Evolutionary conservation across 2,329 filamentous ascomycete genomes (phyloP), one percentile per base, ranked within the genome.

Genomic region (Chaetomiaceae sp.): DNA sequence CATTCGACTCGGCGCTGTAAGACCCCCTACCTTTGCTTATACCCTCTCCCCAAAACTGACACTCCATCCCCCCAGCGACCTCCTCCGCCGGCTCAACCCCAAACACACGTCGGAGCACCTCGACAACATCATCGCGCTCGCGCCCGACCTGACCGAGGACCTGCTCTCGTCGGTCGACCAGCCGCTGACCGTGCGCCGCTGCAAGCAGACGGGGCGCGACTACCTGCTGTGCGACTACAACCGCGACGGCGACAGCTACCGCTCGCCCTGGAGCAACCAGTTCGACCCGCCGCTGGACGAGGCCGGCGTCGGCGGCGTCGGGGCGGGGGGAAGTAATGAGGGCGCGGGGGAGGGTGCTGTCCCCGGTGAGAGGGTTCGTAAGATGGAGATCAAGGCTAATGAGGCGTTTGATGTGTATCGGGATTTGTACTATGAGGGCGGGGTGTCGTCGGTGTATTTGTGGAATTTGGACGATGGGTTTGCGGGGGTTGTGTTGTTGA

Each of bases 141-240:
- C 91, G 40, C 94, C 94, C 15, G 87, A 92, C 64, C 85, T 99
- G 56, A 94, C 92, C 66, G 94, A 99, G 79, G 94, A 99, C 71
- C 89, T 99, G 39, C 89, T 99, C 61, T 94, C 92, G 61, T 96
- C 92, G 22, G 94, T 99, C 64, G 94, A 99, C 73, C 92, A 97
- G 72, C 94, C 94, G 22, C 85, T 99, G 53, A 85, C 88, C 55
- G 82, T 95, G 59, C 85, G 87, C 64, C 87, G 89, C 61, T 97
- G 94, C 79, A 83, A 84, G 64, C 88, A 91, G 73, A 88, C 89
- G 29, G 90, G 91, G 64, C 88, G 92, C 63, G 94, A 97, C 75
- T 99, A 96, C 77, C 84, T 99, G 47, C 88, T 96, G 66, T 99
- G 94, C 79, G 94, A 99, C 81, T 99, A 99, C 81, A 99, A 99